Base-by-base conservation (phyloP, 2,329 filamentous ascomycete species). In the Talaromyces sp. region DNA sequence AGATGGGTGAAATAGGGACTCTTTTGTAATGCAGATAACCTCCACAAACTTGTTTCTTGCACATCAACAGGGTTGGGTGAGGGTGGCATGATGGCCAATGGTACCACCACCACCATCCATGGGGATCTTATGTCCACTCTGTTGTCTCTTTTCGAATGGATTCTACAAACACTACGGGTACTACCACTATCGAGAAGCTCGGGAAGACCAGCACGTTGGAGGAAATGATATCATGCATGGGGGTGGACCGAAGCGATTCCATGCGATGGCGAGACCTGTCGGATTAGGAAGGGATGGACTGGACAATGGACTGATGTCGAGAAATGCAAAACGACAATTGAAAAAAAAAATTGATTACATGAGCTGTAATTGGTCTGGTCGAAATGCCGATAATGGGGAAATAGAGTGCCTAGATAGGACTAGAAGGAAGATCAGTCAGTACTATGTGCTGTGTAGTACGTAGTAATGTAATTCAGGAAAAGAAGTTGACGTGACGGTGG, bases 151-250 rank as follows among this genome's bases (percentile, higher is more conserved):
- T 49, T 11, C 14, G 43, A 19, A 19, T 45, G 10, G 43, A 3
- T 8, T 47, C 43, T 49, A 49, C 45, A 49, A 24, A 49, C 8
- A 37, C 35, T 37, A 37, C 35, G 35, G 19, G n/a, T n/a, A n/a
- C n/a, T n/a, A n/a, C n/a, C n/a, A n/a, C n/a, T 10, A 14, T 24
- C 43, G 43, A 47, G 43, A 47, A 27, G 27, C 11, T 37, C 9
- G 11, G 35, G 35, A 37, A 37, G 8, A 37, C 35, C 8, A 37
- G 47, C 22, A 16, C 47, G 22, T n/a, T 24, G 47, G 47, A 50
- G 24, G 47, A 50, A 31, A 37, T 52, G 49, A 52, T 52, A 52
- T 52, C 49, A 52, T 52, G 47, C 47, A 50, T 50, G 24, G 45
- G 45, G 19, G 22, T 49, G 45, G 45, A 27, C 19, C 41, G 16